Base-by-base conservation (phyloP, 805 yeast species). In the Cyberlindnera sargentensis region DNA sequence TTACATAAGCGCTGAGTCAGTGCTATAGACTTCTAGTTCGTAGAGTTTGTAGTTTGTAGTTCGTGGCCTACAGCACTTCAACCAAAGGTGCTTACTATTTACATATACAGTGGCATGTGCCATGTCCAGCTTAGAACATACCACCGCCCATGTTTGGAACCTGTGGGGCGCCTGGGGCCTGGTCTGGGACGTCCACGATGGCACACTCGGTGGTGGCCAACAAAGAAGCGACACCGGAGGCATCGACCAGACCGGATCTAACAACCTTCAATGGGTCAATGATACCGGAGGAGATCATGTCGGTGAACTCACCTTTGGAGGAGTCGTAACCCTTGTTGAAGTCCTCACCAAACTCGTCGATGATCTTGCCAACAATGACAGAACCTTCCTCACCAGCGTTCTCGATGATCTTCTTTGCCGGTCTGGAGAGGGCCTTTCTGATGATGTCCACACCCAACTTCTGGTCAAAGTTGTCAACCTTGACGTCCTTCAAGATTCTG, bases 241-340 rank as follows among this genome's bases (percentile, higher is more conserved):
- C 98, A 62, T 91, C 98, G 47, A 89, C 90, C 61, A 91, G 75
- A 55, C 98, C 98, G 58, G 89, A 84, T 75, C 95, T 87, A 50
- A 93, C 98, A 61, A 93, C 98, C 80, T 93, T 91, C 81, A 93
- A 89, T 58, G 99, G 99, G 71, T 91, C 99, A 61, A 91, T 89
- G 71, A 91, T 91, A 78, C 99, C 99, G 46, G 95, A 82, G 55
- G 89, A 85, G 60, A 93, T 80, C 96, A 91, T 88, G 67, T 91
- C 96, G 52, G 93, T 85, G 75, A 77, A 91, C 71, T 87, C 87
- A 57, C 96, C 93, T 70, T 86, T 88, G 52, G 96, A 76, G 36
- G 96, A 81, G 71, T 91, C 95, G 75, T 81, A 93, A 69, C 99
- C 99, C 65, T 70, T 72, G 76, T 86, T 82, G 78, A 91, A 91